A percentile compares a stretch with the other conserved stretches of the same genome.
Conservation (phyloP, 2,329 filamentous ascomycete species). For the Cadophora malorum region DNA sequence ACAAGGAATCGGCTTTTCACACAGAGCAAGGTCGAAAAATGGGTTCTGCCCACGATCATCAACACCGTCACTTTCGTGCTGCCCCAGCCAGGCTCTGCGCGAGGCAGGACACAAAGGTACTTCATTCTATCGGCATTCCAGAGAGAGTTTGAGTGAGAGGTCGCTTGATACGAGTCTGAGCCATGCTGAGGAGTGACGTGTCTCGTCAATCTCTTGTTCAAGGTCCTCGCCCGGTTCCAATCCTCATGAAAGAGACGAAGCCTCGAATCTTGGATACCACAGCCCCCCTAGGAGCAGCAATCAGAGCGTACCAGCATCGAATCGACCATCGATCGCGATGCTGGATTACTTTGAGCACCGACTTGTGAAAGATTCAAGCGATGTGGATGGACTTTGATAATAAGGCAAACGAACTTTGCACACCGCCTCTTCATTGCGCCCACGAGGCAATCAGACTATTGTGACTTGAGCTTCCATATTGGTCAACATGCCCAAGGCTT, state of each 20-base stretch:
- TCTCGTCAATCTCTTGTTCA: background rate
- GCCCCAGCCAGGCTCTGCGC: background rate
- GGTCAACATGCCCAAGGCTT: background rate
- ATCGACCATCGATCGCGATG: background rate
- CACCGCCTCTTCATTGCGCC: background rate
- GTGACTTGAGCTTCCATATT: background rate
- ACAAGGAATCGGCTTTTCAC: background rate
- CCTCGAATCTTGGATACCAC: background rate
- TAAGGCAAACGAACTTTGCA: background rate
- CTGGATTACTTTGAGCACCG: background rate
- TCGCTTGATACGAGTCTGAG: background rate
- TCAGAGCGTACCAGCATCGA: no score
- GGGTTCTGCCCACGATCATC: background rate
- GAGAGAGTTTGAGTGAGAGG: background rate
- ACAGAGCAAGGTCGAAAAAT: background rate
- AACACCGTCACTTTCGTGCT: background rate
- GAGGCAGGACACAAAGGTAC: background rate
- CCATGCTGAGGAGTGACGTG: constrained; percentile 5
- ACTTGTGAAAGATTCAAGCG: background rate
- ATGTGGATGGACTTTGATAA: background rate
- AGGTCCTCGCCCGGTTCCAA: background rate
- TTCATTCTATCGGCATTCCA: background rate
- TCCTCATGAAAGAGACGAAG: background rate
- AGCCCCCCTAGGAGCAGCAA: background rate
- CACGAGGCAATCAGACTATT: constrained; percentile 4